Conservation (phyloP, 2,329 filamentous ascomycete genomes). For the Harringtonia aguacate region DNA sequence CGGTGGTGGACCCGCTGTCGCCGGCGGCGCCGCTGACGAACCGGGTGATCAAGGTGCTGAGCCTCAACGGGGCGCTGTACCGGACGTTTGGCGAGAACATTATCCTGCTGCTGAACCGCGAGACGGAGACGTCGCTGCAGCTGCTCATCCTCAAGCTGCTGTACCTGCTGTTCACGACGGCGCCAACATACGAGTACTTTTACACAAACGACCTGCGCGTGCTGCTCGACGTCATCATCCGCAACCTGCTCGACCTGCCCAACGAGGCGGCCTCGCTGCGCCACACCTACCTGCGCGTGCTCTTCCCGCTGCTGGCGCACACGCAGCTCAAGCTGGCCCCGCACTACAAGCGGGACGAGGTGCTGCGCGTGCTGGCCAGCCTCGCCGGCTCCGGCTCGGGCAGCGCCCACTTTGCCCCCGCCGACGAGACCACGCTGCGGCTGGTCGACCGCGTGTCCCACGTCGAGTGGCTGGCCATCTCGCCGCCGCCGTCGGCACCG, state of each 20-base stretch:
- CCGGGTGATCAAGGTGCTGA: slow-evolving; percentile 83
- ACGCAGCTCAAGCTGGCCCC: slow-evolving; percentile 80
- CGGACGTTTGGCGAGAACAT: slow-evolving; percentile 97
- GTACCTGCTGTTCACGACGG: slow-evolving; percentile 90
- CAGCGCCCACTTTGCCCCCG: slow-evolving; percentile 66
- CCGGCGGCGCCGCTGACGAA: slow-evolving; percentile 60
- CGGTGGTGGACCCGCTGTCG: slow-evolving; percentile 27
- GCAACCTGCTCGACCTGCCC: slow-evolving; percentile 91
- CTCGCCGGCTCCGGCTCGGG: slow-evolving; percentile 54
- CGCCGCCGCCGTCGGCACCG: slow-evolving; percentile 15
- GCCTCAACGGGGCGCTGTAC: slow-evolving; percentile 66
- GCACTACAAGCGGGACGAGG: slow-evolving; percentile 84
- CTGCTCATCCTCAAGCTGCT: slow-evolving; percentile 92
- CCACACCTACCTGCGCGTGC: slow-evolving; percentile 88
- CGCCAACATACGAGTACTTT: slow-evolving; percentile 91
- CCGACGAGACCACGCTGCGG: slow-evolving; percentile 69
- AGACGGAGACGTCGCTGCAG: slow-evolving; percentile 88
- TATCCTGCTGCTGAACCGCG: slow-evolving; percentile 86
- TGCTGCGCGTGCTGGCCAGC: slow-evolving; percentile 64
- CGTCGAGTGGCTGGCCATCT: slow-evolving; percentile 55
- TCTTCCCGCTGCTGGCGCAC: slow-evolving; percentile 82
- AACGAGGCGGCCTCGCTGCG: slow-evolving; percentile 67
- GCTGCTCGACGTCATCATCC: slow-evolving; percentile 87
- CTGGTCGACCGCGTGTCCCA: slow-evolving; percentile 59
- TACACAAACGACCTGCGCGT: slow-evolving; percentile 96